A percentile compares a stretch with the other conserved stretches of the same genome.
Conservation (phyloP, 2,329 filamentous ascomycete species). For the Colletotrichum higginsianum region DNA sequence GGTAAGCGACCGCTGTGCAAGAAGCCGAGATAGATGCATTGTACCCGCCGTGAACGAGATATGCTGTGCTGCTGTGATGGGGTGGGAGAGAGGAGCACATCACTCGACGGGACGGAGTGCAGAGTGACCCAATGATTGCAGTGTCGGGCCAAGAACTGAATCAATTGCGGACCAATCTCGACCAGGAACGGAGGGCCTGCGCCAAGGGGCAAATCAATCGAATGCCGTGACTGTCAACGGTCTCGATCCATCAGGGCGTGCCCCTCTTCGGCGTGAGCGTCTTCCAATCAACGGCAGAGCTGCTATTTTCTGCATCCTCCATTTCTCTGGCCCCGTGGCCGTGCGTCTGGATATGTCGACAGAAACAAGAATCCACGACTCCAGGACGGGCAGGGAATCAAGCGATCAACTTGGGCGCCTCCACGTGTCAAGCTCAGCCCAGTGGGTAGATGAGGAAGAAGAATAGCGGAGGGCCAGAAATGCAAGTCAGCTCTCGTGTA, state of each 20-base stretch:
- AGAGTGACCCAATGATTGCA: conserved; percentile 13
- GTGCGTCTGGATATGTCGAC: conserved; percentile 15
- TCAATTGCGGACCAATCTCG: conserved; percentile 30
- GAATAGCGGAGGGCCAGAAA: conserved; percentile 20
- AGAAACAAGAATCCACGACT: conserved; percentile 12
- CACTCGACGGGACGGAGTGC: not conserved
- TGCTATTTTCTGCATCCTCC: conserved; percentile 31
- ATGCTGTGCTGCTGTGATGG: no score
- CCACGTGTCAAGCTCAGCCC: conserved; percentile 38
- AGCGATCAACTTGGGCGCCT: conserved; percentile 39
- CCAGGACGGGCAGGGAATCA: conserved; percentile 7
- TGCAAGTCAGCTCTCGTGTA: conserved; percentile 24
- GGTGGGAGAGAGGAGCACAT: not conserved
- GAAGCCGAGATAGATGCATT: not conserved
- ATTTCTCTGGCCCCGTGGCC: conserved; percentile 12
- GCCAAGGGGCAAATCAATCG: conserved; percentile 4
- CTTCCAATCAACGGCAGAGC: conserved; percentile 20
- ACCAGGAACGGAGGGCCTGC: conserved; percentile 10
- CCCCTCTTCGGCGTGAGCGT: not conserved
- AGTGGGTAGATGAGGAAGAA: not conserved
- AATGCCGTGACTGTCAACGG: not conserved
- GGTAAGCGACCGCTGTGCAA: not conserved
- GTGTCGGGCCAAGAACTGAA: conserved; percentile 17
- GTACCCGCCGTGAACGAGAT: not conserved
- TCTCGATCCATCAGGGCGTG: not conserved